Evolutionary conservation across 495 filamentous ascomycete species (phyloP).

Genomic region (Corynascus novoguineensis): DNA sequence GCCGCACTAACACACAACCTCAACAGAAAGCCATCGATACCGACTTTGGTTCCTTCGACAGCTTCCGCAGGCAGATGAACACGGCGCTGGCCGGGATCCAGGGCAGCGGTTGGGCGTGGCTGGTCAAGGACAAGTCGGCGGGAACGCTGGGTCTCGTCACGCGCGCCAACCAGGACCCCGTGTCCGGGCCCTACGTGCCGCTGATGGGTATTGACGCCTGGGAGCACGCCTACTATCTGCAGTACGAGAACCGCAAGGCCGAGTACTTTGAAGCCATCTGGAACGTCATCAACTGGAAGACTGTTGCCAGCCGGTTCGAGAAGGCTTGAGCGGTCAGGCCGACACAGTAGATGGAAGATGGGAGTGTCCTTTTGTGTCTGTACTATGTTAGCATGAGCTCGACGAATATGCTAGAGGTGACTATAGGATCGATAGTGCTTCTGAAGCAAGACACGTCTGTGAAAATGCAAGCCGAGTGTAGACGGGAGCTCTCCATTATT

Average conservation of each 20-base stretch:
- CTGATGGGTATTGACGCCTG: constrained; percentile 86
- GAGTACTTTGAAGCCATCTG: constrained; percentile 97
- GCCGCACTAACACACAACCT: background rate
- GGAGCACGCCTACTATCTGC: constrained; percentile 68
- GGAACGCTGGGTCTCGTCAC: constrained; percentile 72
- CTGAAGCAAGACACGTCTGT: too few relatives aligned
- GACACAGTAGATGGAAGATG: background rate
- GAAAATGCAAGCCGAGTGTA: too few relatives aligned
- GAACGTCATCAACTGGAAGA: constrained; percentile 96
- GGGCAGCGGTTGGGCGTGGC: constrained; percentile 93
- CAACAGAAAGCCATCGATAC: constrained; percentile 61
- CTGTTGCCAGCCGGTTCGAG: constrained; percentile 75
- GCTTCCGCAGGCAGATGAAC: constrained; percentile 80
- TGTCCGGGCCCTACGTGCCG: constrained; percentile 69
- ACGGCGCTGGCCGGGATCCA: constrained; percentile 80
- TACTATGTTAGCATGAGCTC: background rate
- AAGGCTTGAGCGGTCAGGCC: constrained; percentile 25
- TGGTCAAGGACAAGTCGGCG: constrained; percentile 86
- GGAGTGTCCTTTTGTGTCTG: background rate
- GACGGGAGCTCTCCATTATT: too few relatives aligned
- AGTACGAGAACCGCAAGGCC: constrained; percentile 98
- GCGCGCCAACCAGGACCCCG: constrained; percentile 78
- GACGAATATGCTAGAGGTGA: background rate
- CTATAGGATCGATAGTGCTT: too few relatives aligned
- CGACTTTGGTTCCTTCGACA: constrained; percentile 69